Base-by-base conservation (phyloP, 176 grass and related monocot genomes). In the Eragrostis nindensis region DNA sequence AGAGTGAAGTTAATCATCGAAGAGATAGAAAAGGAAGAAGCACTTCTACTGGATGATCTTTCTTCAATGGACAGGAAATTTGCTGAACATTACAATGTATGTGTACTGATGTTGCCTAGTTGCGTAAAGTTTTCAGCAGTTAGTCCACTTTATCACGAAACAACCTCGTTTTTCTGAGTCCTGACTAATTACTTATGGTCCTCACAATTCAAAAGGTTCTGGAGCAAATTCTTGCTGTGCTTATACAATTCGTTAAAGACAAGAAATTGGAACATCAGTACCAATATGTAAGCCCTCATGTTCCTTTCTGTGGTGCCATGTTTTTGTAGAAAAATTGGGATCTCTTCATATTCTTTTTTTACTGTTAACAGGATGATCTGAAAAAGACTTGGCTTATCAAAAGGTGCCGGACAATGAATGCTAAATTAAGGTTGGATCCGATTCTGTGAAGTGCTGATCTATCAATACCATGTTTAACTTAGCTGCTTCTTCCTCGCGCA, bases 61-160 rank as follows among this genome's bases (percentile, higher is more conserved):
- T 82, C 93, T 88, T 98, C 92, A 26, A 98, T 98, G 96, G 90
- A 98, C 53, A 98, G 92, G 70, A 98, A 98, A 87, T 98, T 95
- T 91, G 84, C 88, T 84, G 96, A 98, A 86, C 96, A 95, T 80
- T 98, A 95, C 50, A 98, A 85, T 88, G 96, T 98, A 89, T 44
- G 75, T 84, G 8, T 77, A 6, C 59, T 47, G 66, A 45, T 68
- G 27, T 27, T 47, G 47, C 29, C 42, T 53, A 65, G 41, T 53
- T 86, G 38, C 46, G 73, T 60, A 19, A 73, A 25, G 8, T 30
- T 45, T 60, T 41, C 10, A 32, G 25, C 10, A 38, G 22, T 65
- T 57, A 71, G 0, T 67, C 3, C 7, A 76, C n/a, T 81, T 72
- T 72, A 71, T 36, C 38, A 74, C 73, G 49, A 45, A 46, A 32